A percentile compares a stretch with the other conserved stretches of the same genome.
These are phyloP conservation scores for Phytopythium cucurbitacearum DNA, from an alignment of 352 stramenopile genomes.

Conservation along the genomic window DNA sequence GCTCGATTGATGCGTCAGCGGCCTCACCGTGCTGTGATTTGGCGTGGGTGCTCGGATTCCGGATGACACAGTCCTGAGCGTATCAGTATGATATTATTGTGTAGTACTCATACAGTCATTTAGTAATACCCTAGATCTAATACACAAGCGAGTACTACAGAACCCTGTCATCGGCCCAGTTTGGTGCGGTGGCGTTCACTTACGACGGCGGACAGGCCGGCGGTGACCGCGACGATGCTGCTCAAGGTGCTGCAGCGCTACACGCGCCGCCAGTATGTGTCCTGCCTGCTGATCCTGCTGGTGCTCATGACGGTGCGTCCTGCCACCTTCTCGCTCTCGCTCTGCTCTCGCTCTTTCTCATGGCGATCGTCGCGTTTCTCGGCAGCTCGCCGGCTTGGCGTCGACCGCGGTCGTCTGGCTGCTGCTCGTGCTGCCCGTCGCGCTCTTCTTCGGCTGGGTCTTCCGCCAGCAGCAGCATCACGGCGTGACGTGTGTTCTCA, in stretches of 20 bases:
- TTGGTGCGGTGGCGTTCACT: too few relatives aligned
- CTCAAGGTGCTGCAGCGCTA: constrained; percentile 26
- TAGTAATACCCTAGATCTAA: too few relatives aligned
- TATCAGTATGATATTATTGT: too few relatives aligned
- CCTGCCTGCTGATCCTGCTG: constrained; percentile 7
- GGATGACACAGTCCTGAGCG: too few relatives aligned
- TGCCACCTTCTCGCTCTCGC: neutral
- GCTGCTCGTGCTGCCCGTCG: constrained; percentile 21
- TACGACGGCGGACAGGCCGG: neutral
- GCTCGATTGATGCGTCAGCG: too few relatives aligned
- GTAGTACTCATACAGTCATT: too few relatives aligned
- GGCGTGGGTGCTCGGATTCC: too few relatives aligned
- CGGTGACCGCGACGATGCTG: constrained; percentile 11
- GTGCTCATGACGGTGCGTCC: constrained; percentile 21
- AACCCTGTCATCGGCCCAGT: too few relatives aligned
- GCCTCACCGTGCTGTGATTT: too few relatives aligned
- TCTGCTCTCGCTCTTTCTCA: neutral
- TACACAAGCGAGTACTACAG: too few relatives aligned
- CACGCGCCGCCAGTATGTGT: constrained; percentile 18
- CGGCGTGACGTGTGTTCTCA: constrained; percentile 37
- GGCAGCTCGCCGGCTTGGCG: constrained; percentile 23
- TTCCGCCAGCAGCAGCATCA: constrained; percentile 38
- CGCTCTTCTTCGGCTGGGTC: constrained; percentile 34
- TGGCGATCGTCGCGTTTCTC: neutral
- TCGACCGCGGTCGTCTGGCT: constrained; percentile 23